Conservation (phyloP, 768 basidiomycete species). For the Tylopilus vinaceipallidus region DNA sequence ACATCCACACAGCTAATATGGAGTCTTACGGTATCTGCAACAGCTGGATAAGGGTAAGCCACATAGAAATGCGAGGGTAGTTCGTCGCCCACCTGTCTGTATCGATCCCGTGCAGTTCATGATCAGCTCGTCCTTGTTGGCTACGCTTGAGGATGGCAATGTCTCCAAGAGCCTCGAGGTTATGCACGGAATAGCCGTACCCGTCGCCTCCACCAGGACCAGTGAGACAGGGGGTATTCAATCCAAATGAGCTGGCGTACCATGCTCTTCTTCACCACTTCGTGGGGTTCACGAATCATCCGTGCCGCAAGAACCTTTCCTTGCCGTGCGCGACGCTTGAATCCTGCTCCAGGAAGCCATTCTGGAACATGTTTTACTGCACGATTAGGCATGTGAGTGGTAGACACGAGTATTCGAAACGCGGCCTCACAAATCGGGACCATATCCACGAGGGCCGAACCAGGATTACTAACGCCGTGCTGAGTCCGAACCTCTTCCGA, state of each 20-base stretch:
- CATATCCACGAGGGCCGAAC: conserved; percentile 4
- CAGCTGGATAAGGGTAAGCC: not conserved
- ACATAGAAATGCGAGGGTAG: not conserved
- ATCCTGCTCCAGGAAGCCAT: conserved; percentile 32
- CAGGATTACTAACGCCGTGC: not conserved
- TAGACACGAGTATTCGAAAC: not conserved
- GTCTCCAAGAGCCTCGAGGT: conserved; percentile 20
- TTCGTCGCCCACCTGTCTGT: conserved; percentile 2
- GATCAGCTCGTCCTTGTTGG: not conserved
- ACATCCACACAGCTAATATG: not conserved
- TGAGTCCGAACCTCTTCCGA: conserved; percentile 24
- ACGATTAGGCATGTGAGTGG: not conserved
- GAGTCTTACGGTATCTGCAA: conserved; percentile 2
- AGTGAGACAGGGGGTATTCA: not conserved
- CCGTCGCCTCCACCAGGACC: conserved; percentile 25
- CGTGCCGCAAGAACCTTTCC: conserved; percentile 33
- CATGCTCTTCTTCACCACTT: not conserved
- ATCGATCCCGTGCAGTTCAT: conserved; percentile 3
- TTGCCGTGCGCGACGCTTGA: conserved; percentile 25
- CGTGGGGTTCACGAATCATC: conserved; percentile 4
- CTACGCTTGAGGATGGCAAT: not conserved
- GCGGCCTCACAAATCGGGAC: conserved; percentile 3
- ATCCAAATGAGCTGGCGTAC: not conserved
- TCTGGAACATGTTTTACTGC: conserved; percentile 21
- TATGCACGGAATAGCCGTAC: conserved; percentile 36